A percentile compares a stretch with the other conserved stretches of the same genome.
phyloP scores from a whole-genome alignment of 2,329 filamentous ascomycete species.

The Talaromyces atroroseus region DNA sequence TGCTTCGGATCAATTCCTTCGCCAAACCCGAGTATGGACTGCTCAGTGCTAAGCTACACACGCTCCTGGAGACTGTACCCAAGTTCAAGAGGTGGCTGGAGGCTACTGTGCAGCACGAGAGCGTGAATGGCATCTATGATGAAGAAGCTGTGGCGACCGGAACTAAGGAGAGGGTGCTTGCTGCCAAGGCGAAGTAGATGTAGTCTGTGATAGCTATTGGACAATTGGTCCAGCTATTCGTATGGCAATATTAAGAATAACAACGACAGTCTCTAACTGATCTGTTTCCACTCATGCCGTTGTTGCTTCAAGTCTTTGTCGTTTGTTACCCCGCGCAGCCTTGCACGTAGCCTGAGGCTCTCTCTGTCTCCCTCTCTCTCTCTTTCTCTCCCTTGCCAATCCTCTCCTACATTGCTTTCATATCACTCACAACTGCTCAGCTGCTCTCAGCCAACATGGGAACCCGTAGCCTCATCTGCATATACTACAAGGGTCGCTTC shows the following conservation, averaged over 20 bases:
- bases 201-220: not conserved
- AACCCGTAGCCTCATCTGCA: slow-evolving; percentile 19
- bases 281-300: too few relatives aligned
- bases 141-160: slow-evolving; percentile 44
- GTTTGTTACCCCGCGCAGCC: too few relatives aligned
- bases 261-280: too few relatives aligned
- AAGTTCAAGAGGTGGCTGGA: slow-evolving; percentile 64
- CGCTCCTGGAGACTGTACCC: slow-evolving; percentile 52
- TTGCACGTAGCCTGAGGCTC: not conserved
- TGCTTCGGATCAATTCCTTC: slow-evolving; percentile 55
- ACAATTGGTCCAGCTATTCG: too few relatives aligned
- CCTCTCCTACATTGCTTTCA: not conserved
- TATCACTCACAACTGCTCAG: not conserved
- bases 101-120: slow-evolving; percentile 56
- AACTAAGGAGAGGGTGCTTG: slow-evolving; percentile 40
- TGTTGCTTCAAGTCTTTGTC: too few relatives aligned
- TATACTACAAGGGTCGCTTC: slow-evolving; percentile 20
- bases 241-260: too few relatives aligned
- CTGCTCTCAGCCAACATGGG: slow-evolving; percentile 14
- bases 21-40: slow-evolving; percentile 48
- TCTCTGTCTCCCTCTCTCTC: not conserved
- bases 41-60: slow-evolving; percentile 45
- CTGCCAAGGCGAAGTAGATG: not conserved
- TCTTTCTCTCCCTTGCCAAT: not conserved
- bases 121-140: slow-evolving; percentile 60